These are phyloP conservation scores for Trebouxia sp. DNA, from an alignment of 139 green algal genomes.

Conservation along the genomic window DNA sequence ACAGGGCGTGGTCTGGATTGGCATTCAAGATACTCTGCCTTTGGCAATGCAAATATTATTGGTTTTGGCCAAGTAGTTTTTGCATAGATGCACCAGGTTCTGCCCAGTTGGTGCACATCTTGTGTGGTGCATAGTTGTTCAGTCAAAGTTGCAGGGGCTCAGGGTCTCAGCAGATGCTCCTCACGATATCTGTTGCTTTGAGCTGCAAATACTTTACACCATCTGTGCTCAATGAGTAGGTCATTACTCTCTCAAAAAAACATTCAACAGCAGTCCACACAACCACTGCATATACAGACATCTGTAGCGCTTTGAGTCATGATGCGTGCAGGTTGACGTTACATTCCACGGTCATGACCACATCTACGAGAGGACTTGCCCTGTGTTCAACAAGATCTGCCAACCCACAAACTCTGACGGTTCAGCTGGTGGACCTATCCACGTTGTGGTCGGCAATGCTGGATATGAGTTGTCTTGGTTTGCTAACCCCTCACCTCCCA, in stretches of 20 bases:
- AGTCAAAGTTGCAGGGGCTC: no score
- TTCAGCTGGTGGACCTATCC: conserved; percentile 8
- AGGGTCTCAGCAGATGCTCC: no score
- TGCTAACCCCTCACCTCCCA: conserved; percentile 24
- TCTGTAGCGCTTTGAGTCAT: neutral
- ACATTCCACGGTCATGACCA: conserved; percentile 40
- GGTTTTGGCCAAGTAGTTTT: no score
- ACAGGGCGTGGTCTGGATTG: no score
- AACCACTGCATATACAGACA: neutral
- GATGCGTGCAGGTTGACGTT: conserved; percentile 35
- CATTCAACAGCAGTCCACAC: neutral
- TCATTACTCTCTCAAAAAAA: neutral
- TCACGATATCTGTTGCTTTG: neutral
- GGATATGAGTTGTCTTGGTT: conserved; percentile 35
- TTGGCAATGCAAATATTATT: no score
- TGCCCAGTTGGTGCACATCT: no score
- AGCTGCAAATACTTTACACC: no score
- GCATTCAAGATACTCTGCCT: no score
- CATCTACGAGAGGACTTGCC: conserved; percentile 40
- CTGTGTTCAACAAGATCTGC: conserved; percentile 22
- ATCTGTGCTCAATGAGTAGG: no score
- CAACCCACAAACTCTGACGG: conserved; percentile 17
- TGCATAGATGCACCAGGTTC: no score
- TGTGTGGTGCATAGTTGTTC: no score
- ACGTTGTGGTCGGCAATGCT: conserved; percentile 38